Evolutionary conservation across 371 early-diverging fungal species (phyloP).

Genomic region (Mucor mucedo): DNA sequence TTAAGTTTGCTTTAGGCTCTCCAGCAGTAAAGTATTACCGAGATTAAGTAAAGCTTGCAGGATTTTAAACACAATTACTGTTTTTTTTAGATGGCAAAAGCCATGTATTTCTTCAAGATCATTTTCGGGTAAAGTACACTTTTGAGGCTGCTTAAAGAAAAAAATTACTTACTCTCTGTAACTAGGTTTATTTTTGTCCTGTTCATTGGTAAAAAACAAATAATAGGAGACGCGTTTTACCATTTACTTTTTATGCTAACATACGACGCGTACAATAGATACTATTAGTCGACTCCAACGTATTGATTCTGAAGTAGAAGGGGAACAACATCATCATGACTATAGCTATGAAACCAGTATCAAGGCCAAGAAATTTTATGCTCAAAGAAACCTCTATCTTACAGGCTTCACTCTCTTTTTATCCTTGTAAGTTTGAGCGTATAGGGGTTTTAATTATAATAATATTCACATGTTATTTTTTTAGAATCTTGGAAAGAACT

Average conservation of each 20-base stretch:
- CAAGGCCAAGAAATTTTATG: constrained; percentile 76
- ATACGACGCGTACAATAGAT: constrained; percentile 37
- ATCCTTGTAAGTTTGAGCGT: constrained; percentile 56
- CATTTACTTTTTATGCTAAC: background rate
- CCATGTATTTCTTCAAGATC: constrained; percentile 54
- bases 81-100: constrained; percentile 39
- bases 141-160: too few relatives aligned
- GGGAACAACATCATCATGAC: constrained; percentile 38
- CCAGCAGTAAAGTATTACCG: constrained; percentile 27
- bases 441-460: background rate
- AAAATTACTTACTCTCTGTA: background rate
- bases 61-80: background rate
- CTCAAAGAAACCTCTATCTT: constrained; percentile 88
- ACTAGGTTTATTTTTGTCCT: constrained; percentile 60
- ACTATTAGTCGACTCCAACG: constrained; percentile 67
- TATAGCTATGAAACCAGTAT: constrained; percentile 59
- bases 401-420: constrained; percentile 87
- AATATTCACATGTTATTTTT: constrained; percentile 1
- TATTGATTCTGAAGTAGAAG: constrained; percentile 44
- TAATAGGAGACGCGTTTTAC: background rate
- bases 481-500: constrained; percentile 71
- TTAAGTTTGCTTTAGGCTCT: constrained; percentile 53
- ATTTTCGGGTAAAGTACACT: constrained; percentile 55
- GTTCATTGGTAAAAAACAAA: constrained; percentile 51
- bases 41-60: background rate